Base-by-base conservation (phyloP, 129 eudicot genomes). In the Centaurea solstitialis region DNA sequence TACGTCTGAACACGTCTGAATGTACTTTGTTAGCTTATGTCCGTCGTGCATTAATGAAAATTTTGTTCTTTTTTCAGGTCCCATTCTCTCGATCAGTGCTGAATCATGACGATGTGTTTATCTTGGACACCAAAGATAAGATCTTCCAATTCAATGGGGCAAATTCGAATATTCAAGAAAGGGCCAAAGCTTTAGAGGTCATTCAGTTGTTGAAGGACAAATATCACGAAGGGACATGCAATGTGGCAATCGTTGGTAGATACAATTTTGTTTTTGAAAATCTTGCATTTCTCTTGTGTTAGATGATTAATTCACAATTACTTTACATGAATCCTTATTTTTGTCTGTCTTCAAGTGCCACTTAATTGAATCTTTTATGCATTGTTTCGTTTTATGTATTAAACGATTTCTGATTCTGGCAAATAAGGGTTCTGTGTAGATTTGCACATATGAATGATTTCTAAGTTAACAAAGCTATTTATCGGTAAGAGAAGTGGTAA, bases 21-120 rank as follows among this genome's bases (percentile, higher is more conserved):
- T 62, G 10, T 30, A 67, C 15, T 47, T 47, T 70, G 3, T 10
- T 26, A 15, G 76, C 45, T 2, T 20, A 77, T 37, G 65, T 22
- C 23, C 20, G 61, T 20, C 20, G 61, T 20, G 67, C 45, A 57
- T 35, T 73, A 68, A 73, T 78, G 57, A 74, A 74, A 18, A 20
- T 39, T 78, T 20, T 72, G 64, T 64, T 72, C 21, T 45, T 75
- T 75, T 65, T 79, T 72, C 85, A 93, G 98, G 93, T 93, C 78
- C 90, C 93, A 2, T 94, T 94, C 78, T 85, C 93, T 77, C 94
- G 98, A 78, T 91, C 98, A 30, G 82, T 96, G 3, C 82, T 94
- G 84, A 94, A 90, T 86, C 98, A 94, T 62, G 98, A 94, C 82
- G 98, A 94, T 83, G 95, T 94, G 38, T 94, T 94, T 81, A 87